phyloP scores from a whole-genome alignment of 2,329 filamentous ascomycete genomes.

The Metarhizium sp. region DNA sequence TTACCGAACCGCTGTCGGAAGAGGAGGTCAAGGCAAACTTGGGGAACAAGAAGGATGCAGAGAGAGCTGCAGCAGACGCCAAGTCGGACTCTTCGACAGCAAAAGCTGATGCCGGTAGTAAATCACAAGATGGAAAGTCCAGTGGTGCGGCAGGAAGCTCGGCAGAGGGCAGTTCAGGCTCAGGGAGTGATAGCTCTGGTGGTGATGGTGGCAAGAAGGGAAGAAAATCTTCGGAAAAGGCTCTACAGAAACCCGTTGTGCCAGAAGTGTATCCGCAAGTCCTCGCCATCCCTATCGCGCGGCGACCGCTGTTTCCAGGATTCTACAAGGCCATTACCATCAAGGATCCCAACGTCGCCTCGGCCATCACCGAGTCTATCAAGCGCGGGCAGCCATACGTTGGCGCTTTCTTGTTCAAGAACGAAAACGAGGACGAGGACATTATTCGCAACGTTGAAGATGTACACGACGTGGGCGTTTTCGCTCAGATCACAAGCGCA shows the following conservation, averaged over 20 bases:
- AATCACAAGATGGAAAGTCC: slow-evolving; percentile 43
- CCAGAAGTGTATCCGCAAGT: slow-evolving; percentile 97
- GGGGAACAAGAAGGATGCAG: slow-evolving; percentile 32
- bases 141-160: slow-evolving; percentile 32
- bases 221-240: slow-evolving; percentile 61
- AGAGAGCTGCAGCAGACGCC: slow-evolving; percentile 37
- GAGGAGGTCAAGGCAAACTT: slow-evolving; percentile 43
- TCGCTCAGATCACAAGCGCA: slow-evolving; percentile 93
- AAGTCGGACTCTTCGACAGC: slow-evolving; percentile 35
- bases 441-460: slow-evolving; percentile 84
- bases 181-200: slow-evolving; percentile 44
- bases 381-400: slow-evolving; percentile 96
- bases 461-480: slow-evolving; percentile 92
- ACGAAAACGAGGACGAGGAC: slow-evolving; percentile 88
- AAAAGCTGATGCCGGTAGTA: slow-evolving; percentile 29
- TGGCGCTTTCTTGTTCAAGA: slow-evolving; percentile 93
- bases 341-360: slow-evolving; percentile 80
- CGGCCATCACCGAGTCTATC: slow-evolving; percentile 91
- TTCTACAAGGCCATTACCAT: slow-evolving; percentile 99
- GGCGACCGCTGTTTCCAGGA: slow-evolving; percentile 87
- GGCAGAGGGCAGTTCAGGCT: slow-evolving; percentile 39
- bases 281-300: slow-evolving; percentile 91
- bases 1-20: slow-evolving; percentile 39
- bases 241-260: slow-evolving; percentile 77
- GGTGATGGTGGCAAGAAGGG: slow-evolving; percentile 62